Evolutionary conservation across 208 protist genomes (phyloP).

Genomic region (Vickermania spadyakhi): DNA sequence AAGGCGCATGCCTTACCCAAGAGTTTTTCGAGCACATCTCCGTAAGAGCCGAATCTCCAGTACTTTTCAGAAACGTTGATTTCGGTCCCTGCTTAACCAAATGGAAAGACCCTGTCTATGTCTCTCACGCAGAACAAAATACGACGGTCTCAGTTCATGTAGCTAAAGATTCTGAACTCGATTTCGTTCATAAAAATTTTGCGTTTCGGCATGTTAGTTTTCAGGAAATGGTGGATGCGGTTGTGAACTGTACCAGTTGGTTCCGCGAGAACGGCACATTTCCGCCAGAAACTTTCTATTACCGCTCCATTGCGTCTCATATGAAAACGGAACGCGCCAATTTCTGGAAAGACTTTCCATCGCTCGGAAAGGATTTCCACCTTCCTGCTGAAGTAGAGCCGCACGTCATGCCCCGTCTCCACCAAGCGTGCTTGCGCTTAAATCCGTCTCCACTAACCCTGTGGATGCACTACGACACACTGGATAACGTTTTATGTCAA

Average conservation of each 20-base stretch:
- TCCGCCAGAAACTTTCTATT: constrained; percentile 71
- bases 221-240: constrained; percentile 55
- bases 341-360: constrained; percentile 75
- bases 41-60: too few relatives aligned
- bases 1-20: too few relatives aligned
- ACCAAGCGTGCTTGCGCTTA: constrained; percentile 85
- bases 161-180: constrained; percentile 36
- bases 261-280: constrained; percentile 5
- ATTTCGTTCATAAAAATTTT: constrained; percentile 91
- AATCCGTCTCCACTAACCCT: constrained; percentile 82
- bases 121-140: constrained; percentile 33
- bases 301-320: constrained; percentile 68
- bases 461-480: constrained; percentile 92
- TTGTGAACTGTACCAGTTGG: constrained; percentile 16
- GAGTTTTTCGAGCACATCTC: too few relatives aligned
- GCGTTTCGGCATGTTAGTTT: constrained; percentile 68
- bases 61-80: constrained; percentile 54
- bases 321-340: constrained; percentile 82
- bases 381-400: constrained; percentile 34
- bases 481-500: constrained; percentile 92
- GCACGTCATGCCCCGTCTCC: constrained; percentile 50
- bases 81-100: constrained; percentile 43
- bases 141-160: constrained; percentile 77
- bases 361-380: constrained; percentile 58
- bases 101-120: constrained; percentile 48